Evolutionary conservation across 2,329 filamentous ascomycete genomes (phyloP).

Genomic region (Aureobasidium musti): DNA sequence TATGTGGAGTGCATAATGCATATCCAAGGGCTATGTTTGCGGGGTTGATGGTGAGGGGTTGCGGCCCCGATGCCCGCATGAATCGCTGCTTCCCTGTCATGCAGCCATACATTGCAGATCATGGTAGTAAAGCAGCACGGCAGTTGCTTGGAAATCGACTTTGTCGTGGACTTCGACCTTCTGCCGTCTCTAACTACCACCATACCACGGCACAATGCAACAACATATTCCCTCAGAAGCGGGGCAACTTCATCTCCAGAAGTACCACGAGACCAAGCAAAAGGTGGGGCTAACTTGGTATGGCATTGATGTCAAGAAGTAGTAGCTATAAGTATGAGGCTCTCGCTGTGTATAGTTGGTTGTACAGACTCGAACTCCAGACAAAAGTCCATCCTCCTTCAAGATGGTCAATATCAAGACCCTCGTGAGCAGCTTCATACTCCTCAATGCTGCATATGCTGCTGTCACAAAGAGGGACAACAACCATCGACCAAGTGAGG

Average conservation of each 20-base stretch:
- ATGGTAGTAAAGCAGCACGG: not conserved
- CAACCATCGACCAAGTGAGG: not conserved
- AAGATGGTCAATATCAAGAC: slow-evolving; percentile 11
- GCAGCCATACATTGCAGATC: not conserved
- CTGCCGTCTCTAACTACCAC: not conserved
- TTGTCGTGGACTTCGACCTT: no score
- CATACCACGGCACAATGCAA: not conserved
- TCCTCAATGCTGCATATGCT: slow-evolving; percentile 3
- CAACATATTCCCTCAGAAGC: not conserved
- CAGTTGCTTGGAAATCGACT: not conserved
- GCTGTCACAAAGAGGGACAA: not conserved
- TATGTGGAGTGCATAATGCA: slow-evolving; percentile 16
- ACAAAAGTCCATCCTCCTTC: not conserved
- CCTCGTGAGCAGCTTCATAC: slow-evolving; percentile 6
- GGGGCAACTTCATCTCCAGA: not conserved
- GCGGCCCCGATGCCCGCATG: not conserved
- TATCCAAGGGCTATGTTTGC: not conserved
- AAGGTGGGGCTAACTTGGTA: not conserved
- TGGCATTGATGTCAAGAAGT: not conserved
- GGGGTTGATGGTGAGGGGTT: slow-evolving; percentile 6
- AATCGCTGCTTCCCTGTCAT: slow-evolving; percentile 10
- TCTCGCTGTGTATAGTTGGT: not conserved
- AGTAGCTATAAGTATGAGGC: not conserved
- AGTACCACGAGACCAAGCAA: not conserved
- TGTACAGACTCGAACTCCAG: not conserved